A percentile compares a stretch with the other conserved stretches of the same genome.
These are phyloP conservation scores for Tephrocybe rancida DNA, from an alignment of 768 basidiomycete genomes.

Conservation along the genomic window DNA sequence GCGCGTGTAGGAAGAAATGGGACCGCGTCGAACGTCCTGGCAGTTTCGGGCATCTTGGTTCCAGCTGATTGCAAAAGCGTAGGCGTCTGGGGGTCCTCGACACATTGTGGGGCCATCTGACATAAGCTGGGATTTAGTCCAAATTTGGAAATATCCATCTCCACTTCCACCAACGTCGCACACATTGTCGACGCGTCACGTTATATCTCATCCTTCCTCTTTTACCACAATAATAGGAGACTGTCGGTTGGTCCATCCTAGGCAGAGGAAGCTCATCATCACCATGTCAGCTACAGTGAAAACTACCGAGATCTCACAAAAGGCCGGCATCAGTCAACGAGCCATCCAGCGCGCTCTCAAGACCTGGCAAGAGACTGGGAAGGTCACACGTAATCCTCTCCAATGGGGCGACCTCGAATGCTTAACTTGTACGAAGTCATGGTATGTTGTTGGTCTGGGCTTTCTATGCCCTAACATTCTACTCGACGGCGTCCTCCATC, in stretches of 20 bases:
- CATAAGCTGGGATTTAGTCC: no score
- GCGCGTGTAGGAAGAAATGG: no score
- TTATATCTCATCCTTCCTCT: neutral
- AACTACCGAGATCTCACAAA: neutral
- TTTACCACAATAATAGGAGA: neutral
- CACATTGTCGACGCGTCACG: no score
- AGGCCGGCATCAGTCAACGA: neutral
- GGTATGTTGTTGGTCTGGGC: neutral
- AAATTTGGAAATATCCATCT: no score
- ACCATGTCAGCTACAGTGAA: constrained; percentile 3
- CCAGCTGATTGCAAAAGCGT: no score
- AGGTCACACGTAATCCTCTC: neutral
- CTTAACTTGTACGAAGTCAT: constrained; percentile 3
- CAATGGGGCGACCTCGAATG: constrained; percentile 2
- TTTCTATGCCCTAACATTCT: neutral
- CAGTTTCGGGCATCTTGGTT: no score
- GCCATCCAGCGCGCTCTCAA: neutral
- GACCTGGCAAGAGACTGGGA: neutral
- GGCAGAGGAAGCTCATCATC: constrained; percentile 13
- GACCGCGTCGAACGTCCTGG: no score
- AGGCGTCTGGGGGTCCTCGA: no score
- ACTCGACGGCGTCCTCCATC: constrained; percentile 31
- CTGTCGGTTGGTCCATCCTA: constrained; percentile 8
- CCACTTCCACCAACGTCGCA: no score
- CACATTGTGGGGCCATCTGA: no score